Evolutionary conservation across 768 basidiomycete genomes (phyloP), one percentile per base, ranked within the genome.

Genomic region (Leccinellum rugosiceps): DNA sequence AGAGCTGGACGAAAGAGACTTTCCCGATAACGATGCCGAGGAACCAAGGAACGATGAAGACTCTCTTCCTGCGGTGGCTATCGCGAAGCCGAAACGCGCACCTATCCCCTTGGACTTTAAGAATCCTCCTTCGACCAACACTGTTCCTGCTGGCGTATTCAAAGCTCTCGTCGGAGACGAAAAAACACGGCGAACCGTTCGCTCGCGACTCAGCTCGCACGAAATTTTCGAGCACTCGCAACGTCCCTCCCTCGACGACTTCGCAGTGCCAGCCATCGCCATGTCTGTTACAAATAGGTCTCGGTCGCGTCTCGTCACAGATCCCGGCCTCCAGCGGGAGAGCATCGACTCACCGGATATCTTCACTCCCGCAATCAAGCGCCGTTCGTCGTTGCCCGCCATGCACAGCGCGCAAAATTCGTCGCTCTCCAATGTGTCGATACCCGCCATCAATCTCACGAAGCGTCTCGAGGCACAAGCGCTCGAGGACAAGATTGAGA

Each of bases 91-190:
- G 34, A 88, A 83, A 68, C 86, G 88, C 45, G 83, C 89, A 6
- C 91, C 89, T 10, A 85, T 91, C 56, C 90, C 89, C 15, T 68
- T 83, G n/a, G 90, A 92, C 69, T 94, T 92, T 76, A 84, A 77
- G 65, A 83, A 83, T 57, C 79, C 84, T 17, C 71, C 78, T 13
- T 80, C 80, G 15, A 83, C 77, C 32, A 91, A 90, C 64, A 93
- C 88, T 6, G 86, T 92, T 9, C 92, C 92, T 19, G 92, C 92
- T 32, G 90, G 90, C 2, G 66, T 93, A 55, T 94, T 94, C 81
- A 92, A 92, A 74, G 88, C 89, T 11, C 77, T 91, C 50, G 84
- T 80, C 26, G 67, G 66, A 19, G 89, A 92, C 46, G 88, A 88
- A 59, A 79, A 86, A 45, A 85, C 86, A 2, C 82, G 89, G 55